Base-by-base conservation (phyloP, 2,329 filamentous ascomycete species). In the Phaeosphaeria sp. region DNA sequence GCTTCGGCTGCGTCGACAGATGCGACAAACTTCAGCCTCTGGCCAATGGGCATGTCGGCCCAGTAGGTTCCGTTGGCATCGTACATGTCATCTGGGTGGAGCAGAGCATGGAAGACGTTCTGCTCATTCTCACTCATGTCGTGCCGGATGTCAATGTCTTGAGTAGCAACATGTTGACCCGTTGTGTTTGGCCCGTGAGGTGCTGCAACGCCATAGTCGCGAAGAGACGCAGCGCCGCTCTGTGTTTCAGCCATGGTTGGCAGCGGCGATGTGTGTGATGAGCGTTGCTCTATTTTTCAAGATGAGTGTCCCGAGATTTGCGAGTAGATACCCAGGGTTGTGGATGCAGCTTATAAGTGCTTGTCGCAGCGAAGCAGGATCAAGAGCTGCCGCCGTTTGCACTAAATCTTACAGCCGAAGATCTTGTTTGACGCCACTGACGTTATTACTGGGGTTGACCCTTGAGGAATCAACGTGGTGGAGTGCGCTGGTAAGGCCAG, bases 21-120 rank as follows among this genome's bases (percentile, higher is more conserved):
- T 75, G 81, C 83, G 72, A 97, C 89, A 73, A 98, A 98, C 62
- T 83, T 82, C 71, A 91, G 75, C 62, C 91, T 89, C 81, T 94
- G 79, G 59, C 77, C 68, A 50, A 92, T 72, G 20, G 89, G 88
- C 68, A 98, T 82, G 74, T 97, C 94, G 33, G 93, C 94, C 93
- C 93, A 98, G 85, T 98, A 98, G 65, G 87, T 85, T 60, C 94
- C 94, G 20, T 93, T 87, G 54, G 85, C 79, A 55, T 90, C 91
- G 80, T 94, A 97, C 63, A 88, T 90, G 80, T 98, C 94, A 72
- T 96, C 91, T 2, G 94, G 94, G 54, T 91, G 90, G 55, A 96
- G 90, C 56, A 97, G 82, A 66, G 89, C 87, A 69, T 90, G 85
- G 81, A 97, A 96, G 68, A 89, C 84, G 43, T 81, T 82, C 61